Conservation (phyloP, 2,329 filamentous ascomycete species). For the Alternaria gaisen region DNA sequence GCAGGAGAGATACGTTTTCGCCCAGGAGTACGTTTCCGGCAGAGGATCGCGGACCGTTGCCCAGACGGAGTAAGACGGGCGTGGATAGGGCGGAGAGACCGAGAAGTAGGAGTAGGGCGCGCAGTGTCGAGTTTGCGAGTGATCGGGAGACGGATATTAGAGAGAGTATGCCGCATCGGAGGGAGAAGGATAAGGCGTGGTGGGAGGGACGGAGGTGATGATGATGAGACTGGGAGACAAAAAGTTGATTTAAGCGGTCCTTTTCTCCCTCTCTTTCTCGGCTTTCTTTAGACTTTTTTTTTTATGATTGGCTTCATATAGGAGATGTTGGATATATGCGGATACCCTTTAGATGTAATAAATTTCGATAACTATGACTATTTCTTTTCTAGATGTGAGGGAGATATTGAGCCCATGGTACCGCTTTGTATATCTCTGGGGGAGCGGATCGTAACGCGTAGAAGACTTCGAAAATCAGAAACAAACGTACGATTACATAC, state of each 20-base stretch:
- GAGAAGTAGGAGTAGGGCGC: slow-evolving; percentile 30
- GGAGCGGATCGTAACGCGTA: neutral
- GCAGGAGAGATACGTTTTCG: slow-evolving; percentile 34
- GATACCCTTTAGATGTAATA: slow-evolving; percentile 21
- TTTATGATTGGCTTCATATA: neutral
- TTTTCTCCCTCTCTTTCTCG: neutral
- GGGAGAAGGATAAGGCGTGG: slow-evolving; percentile 46
- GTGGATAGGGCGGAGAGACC: slow-evolving; percentile 17
- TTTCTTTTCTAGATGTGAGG: neutral
- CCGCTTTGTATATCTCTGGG: neutral
- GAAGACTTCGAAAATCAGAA: neutral
- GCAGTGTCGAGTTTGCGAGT: slow-evolving; percentile 38
- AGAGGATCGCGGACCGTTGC: slow-evolving; percentile 18
- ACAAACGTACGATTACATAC: neutral
- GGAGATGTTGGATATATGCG: slow-evolving; percentile 15
- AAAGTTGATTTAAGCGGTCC: neutral
- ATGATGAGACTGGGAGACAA: neutral
- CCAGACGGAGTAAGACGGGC: slow-evolving; percentile 17
- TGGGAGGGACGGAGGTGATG: slow-evolving; percentile 40
- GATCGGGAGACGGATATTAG: slow-evolving; percentile 44
- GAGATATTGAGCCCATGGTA: neutral
- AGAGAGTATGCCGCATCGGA: slow-evolving; percentile 46
- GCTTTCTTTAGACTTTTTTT: neutral
- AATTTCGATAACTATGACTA: neutral
- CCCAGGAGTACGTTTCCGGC: slow-evolving; percentile 33